Evolutionary conservation across 352 stramenopile species (phyloP).

Genomic region (Phytophthora sojae): DNA sequence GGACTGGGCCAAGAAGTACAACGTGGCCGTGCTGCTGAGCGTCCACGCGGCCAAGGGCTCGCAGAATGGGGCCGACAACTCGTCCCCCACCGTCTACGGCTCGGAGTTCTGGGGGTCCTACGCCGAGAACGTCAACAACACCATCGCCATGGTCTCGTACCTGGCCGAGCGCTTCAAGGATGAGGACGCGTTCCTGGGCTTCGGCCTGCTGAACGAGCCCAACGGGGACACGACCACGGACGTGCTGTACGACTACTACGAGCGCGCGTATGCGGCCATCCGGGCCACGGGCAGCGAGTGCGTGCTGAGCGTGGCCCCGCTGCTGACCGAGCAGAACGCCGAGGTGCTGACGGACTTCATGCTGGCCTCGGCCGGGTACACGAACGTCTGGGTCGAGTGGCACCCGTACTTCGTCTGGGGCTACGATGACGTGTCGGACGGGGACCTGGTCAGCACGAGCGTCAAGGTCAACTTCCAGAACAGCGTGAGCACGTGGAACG

Average conservation of each 20-base stretch:
- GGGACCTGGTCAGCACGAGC: slow-evolving; percentile 52
- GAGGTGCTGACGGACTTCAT: slow-evolving; percentile 62
- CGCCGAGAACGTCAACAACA: slow-evolving; percentile 69
- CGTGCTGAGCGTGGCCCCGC: slow-evolving; percentile 60
- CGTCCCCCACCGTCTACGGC: slow-evolving; percentile 53
- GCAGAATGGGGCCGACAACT: slow-evolving; percentile 81
- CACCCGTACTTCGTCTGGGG: slow-evolving; percentile 88
- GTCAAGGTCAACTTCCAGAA: slow-evolving; percentile 56
- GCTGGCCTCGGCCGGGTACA: slow-evolving; percentile 41
- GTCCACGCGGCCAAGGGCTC: slow-evolving; percentile 81
- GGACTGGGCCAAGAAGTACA: slow-evolving; percentile 52
- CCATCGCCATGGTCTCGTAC: slow-evolving; percentile 51
- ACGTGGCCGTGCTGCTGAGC: slow-evolving; percentile 71
- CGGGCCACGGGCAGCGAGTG: slow-evolving; percentile 67
- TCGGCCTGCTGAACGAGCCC: slow-evolving; percentile 78
- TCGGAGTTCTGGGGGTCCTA: slow-evolving; percentile 57
- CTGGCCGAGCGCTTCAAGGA: slow-evolving; percentile 69
- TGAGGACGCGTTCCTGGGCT: slow-evolving; percentile 74
- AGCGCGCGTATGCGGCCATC: slow-evolving; percentile 69
- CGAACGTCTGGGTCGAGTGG: slow-evolving; percentile 86
- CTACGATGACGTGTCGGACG: slow-evolving; percentile 64
- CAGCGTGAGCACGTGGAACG: slow-evolving; percentile 52
- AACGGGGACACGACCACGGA: slow-evolving; percentile 54
- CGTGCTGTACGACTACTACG: slow-evolving; percentile 82
- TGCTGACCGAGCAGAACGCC: slow-evolving; percentile 60